Base-by-base conservation (phyloP, 2,329 filamentous ascomycete species). In the Pseudogymnoascus sp. region DNA sequence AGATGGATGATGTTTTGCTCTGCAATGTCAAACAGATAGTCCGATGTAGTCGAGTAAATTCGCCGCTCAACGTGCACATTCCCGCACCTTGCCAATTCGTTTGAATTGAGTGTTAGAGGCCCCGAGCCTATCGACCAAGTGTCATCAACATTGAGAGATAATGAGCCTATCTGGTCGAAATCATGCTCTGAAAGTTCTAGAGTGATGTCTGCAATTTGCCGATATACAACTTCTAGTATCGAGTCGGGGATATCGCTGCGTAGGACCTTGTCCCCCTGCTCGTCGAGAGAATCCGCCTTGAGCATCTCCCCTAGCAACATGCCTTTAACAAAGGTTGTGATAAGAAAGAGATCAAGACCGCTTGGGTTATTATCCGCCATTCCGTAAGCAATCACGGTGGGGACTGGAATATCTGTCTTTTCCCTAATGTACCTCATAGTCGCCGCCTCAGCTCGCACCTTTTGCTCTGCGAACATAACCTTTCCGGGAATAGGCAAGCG, bases 251-350 rank as follows among this genome's bases (percentile, higher is more conserved):
- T 63, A 57, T 65, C 61, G 39, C 16, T 72, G 65, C 77, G 67
- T 29, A 78, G 67, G 60, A 75, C 62, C 47, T 64, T 60, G 12
- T 75, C 70, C 18, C 71, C 61, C 51, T 60, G 54, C 11, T 63
- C 47, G 16, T 66, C 64, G 0, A 18, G 3, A 8, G 39, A 18
- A 16, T 16, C 7, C 11, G 7, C 69, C 69, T 12, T 77, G 69
- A 21, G 40, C 2, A 51, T 21, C 39, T 45, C 62, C 61, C 47
- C 62, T 8, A 63, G 36, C 39, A 47, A 34, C 36, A 47, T 54
- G 26, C 61, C 64, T 57, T 61, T 29, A 18, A 65, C 61, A 63
- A 63, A 65, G 16, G 60, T 61, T 23, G 54, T 65, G 18, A 65
- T 65, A 16, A 65, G 36, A 26, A 65, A 65, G 11, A 54, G 39